phyloP scores from a whole-genome alignment of 2,329 filamentous ascomycete genomes.

The Aspergillus aculeatus region DNA sequence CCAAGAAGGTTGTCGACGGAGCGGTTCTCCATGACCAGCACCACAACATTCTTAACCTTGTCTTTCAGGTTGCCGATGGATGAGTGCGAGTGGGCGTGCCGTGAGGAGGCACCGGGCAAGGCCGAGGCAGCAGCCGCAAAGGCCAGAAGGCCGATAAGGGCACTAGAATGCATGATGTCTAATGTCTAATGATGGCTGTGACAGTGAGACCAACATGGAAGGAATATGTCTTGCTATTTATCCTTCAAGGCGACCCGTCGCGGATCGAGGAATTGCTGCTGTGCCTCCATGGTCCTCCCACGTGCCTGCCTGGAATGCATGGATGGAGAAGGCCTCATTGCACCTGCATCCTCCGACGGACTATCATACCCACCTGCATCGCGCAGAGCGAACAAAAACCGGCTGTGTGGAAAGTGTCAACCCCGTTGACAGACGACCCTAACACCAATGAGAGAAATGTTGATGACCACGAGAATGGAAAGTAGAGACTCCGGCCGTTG shows the following conservation, averaged over 20 bases:
- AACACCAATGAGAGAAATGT: background rate
- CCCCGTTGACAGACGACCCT: background rate
- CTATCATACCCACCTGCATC: background rate
- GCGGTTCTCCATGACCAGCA: constrained; percentile 45
- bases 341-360: background rate
- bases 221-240: background rate
- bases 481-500: background rate
- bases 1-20: constrained; percentile 48
- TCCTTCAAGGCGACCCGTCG: background rate
- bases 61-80: constrained; percentile 31
- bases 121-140: constrained; percentile 22
- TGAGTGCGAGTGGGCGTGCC: constrained; percentile 9
- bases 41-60: constrained; percentile 40
- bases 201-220: background rate
- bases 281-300: background rate
- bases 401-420: background rate
- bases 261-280: background rate
- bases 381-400: background rate
- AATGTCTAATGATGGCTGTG: background rate
- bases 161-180: constrained; percentile 21
- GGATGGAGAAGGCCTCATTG: background rate
- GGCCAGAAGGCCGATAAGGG: constrained; percentile 25
- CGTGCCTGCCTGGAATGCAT: background rate
- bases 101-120: background rate
- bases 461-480: background rate